Conservation (phyloP, 495 filamentous ascomycete genomes). For the Daldinia concentrica region DNA sequence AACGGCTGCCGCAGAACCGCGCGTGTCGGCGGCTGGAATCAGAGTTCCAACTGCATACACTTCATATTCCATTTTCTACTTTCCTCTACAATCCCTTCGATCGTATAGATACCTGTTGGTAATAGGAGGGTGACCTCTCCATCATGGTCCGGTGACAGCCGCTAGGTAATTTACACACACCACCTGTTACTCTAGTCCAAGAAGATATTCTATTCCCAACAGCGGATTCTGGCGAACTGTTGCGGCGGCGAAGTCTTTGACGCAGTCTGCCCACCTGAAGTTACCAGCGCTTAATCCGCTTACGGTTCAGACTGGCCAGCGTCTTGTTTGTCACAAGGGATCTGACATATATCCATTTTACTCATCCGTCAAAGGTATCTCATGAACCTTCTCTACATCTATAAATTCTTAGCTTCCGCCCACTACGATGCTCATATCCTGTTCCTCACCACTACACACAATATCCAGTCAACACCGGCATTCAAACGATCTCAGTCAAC, state of each 20-base stretch:
- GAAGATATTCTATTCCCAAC: slow-evolving; percentile 29
- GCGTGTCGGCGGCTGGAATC: slow-evolving; percentile 26
- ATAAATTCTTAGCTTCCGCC: slow-evolving; percentile 33
- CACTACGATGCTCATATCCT: slow-evolving; percentile 25
- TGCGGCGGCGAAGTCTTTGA: slow-evolving; percentile 30
- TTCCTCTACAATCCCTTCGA: slow-evolving; percentile 19
- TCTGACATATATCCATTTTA: slow-evolving; percentile 28
- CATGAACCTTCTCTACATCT: slow-evolving; percentile 11
- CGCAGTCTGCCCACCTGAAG: slow-evolving; percentile 25
- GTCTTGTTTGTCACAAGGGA: slow-evolving; percentile 29
- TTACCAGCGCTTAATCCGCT: slow-evolving; percentile 24
- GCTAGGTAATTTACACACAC: slow-evolving; percentile 30
- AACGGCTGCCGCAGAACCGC: slow-evolving; percentile 29
- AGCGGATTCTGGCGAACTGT: slow-evolving; percentile 12
- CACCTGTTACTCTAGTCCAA: slow-evolving; percentile 33
- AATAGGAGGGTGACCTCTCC: slow-evolving; percentile 29
- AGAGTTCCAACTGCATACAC: slow-evolving; percentile 34
- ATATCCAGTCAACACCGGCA: slow-evolving; percentile 10
- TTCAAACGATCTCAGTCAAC: slow-evolving; percentile 7
- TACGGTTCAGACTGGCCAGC: slow-evolving; percentile 12
- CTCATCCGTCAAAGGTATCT: slow-evolving; percentile 23
- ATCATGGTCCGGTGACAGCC: slow-evolving; percentile 31
- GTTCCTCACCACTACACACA: slow-evolving; percentile 32
- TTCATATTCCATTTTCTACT: slow-evolving; percentile 31
- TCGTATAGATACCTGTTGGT: slow-evolving; percentile 28